phyloP scores from a whole-genome alignment of 306 rosid genomes.

The Acmispon strigosus region DNA sequence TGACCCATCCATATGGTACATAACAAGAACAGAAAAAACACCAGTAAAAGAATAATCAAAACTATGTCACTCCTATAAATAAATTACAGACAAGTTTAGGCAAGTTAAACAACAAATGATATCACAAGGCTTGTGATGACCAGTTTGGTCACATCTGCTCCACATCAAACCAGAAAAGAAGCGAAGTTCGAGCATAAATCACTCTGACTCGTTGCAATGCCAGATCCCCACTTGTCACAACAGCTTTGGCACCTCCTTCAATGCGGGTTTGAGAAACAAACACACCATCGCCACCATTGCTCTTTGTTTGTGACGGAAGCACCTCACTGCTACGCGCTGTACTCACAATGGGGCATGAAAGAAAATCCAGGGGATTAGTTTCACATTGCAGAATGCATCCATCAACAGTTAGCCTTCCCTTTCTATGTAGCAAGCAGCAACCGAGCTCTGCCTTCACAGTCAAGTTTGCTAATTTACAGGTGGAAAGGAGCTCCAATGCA shows the following conservation, averaged over 20 bases:
- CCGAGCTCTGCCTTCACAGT: conserved; percentile 95
- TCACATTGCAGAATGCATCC: conserved; percentile 91
- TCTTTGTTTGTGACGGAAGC: conserved; percentile 38
- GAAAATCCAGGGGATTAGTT: conserved; percentile 70
- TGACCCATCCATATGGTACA: neutral
- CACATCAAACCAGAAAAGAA: conserved; percentile 93
- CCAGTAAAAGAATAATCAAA: conserved; percentile 14
- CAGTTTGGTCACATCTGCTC: conserved; percentile 39
- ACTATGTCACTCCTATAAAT: neutral
- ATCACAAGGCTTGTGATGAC: conserved; percentile 11
- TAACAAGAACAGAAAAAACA: neutral
- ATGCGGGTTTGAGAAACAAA: conserved; percentile 92
- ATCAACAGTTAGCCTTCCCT: conserved; percentile 78
- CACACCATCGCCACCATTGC: conserved; percentile 43
- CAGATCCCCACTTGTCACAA: conserved; percentile 70
- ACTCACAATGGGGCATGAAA: conserved; percentile 85
- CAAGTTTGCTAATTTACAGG: conserved; percentile 81
- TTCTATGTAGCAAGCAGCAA: conserved; percentile 89
- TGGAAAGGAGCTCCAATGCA: conserved; percentile 83
- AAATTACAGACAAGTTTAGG: conserved; percentile 4
- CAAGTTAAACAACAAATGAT: conserved; percentile 8
- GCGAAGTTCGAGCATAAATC: conserved; percentile 66
- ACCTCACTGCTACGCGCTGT: conserved; percentile 43
- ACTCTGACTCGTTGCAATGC: conserved; percentile 86
- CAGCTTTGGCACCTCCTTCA: conserved; percentile 93